Percentiles rank a stretch among this genome's conserved stretches.
Evolutionary conservation across 2,329 filamentous ascomycete species (phyloP).

Genomic region (Penicillium sp.): DNA sequence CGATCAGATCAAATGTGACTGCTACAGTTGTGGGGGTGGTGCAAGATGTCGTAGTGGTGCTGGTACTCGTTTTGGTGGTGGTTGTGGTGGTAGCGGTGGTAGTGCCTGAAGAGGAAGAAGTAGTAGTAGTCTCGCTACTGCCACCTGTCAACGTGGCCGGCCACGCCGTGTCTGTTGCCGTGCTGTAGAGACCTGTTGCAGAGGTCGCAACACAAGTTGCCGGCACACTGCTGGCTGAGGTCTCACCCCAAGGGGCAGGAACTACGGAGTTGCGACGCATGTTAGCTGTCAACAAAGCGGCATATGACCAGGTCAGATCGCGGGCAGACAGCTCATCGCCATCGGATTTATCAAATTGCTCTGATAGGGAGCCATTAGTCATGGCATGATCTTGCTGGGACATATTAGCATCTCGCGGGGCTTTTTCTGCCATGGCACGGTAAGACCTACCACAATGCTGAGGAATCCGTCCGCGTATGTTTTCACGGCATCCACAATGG

Average conservation of each 20-base stretch:
- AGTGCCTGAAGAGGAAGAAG: background rate
- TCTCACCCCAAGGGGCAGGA: constrained; percentile 37
- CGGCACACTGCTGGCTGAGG: constrained; percentile 32
- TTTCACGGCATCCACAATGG: constrained; percentile 61
- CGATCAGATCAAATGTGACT: constrained; percentile 63
- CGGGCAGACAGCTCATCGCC: constrained; percentile 40
- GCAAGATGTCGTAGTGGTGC: constrained; percentile 9
- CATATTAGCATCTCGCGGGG: background rate
- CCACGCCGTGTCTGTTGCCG: constrained; percentile 34
- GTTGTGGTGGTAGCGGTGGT: constrained; percentile 11
- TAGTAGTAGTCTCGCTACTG: constrained; percentile 6
- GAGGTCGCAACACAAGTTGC: constrained; percentile 30
- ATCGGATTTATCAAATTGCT: constrained; percentile 41
- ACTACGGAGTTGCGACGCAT: constrained; percentile 34
- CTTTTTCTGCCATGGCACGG: background rate
- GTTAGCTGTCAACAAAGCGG: constrained; percentile 41
- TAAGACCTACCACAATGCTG: constrained; percentile 39
- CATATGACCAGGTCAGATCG: constrained; percentile 50
- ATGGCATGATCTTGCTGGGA: constrained; percentile 27
- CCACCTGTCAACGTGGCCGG: constrained; percentile 28
- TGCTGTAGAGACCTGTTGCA: constrained; percentile 34
- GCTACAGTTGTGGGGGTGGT: constrained; percentile 11
- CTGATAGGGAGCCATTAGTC: constrained; percentile 37
- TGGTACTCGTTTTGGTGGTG: constrained; percentile 7
- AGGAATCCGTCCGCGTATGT: constrained; percentile 63